Evolutionary conservation across 2,329 filamentous ascomycete species (phyloP), one percentile per base, ranked within the genome.

Genomic region (Xylariaceae sp.): DNA sequence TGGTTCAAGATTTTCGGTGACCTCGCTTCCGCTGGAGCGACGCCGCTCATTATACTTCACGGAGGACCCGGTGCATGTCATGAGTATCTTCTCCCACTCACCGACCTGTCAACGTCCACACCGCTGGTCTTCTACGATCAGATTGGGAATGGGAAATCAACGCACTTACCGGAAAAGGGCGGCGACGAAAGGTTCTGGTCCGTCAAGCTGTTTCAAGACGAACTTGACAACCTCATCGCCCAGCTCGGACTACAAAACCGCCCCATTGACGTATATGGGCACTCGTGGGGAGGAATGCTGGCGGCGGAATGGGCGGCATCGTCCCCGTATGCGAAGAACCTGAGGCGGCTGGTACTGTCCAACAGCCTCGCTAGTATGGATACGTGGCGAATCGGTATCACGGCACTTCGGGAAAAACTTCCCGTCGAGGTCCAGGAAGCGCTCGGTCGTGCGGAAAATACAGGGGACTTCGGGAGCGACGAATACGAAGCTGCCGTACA

Each of bases 111-210:
- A 19, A 54, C 60, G 19, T 62, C 64, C 31, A 71, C 73, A 5
- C 75, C 79, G 0, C 66, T 81, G 2, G 64, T 81, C 31, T 73
- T 80, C 62, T 81, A 81, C 63, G 78, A 82, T 60, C 78, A 81
- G 56, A 69, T 81, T 50, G 78, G 79, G 27, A 75, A 73, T 57
- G 79, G 76, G 6, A 62, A 63, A 11, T 78, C 73, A 3, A 81
- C 78, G 0, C 77, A 74, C 51, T 68, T 80, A 8, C 72, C 62
- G 0, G 72, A 77, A 32, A 76, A 74, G 52, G 65, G 65, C 7
- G 72, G 74, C 8, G 73, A 79, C 47, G 67, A 68, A 26, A 52
- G 30, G 0, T 81, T 81, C 67, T 81, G 77, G 77, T 71, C 68
- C 0, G 59, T 71, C 0, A 66, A 74, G 2, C 68, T 81, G 1